These are phyloP conservation scores for Cardamine resedifolia DNA, from an alignment of 345 rosid species.

Conservation along the genomic window DNA sequence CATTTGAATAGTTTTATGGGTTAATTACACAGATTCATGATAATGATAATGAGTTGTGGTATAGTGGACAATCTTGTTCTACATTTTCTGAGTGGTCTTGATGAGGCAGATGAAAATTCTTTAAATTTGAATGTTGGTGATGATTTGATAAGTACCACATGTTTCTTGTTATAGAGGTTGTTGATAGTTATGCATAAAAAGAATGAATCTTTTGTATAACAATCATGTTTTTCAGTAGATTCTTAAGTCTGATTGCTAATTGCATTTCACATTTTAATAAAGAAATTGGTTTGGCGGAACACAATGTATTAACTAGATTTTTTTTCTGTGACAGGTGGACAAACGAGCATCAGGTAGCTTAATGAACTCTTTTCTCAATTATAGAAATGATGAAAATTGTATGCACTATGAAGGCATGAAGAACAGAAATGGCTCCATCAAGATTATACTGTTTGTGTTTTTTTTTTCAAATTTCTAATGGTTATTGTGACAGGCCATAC, in stretches of 20 bases:
- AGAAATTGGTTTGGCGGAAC: neutral
- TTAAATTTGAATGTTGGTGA: neutral
- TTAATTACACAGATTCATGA: neutral
- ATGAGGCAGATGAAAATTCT: neutral
- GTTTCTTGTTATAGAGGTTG: neutral
- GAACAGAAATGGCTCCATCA: neutral
- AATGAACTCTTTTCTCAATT: neutral
- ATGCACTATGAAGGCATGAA: neutral
- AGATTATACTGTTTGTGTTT: neutral
- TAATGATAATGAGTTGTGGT: neutral
- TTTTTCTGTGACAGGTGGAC: conserved; percentile 53
- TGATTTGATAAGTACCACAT: conserved; percentile 6
- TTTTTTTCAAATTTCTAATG: neutral
- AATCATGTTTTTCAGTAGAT: neutral
- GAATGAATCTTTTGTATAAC: neutral
- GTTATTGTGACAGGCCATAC: conserved; percentile 51
- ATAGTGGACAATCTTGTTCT: neutral
- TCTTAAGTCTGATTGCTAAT: neutral
- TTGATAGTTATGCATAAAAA: neutral
- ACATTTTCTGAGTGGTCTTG: neutral
- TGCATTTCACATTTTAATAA: neutral
- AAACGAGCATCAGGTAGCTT: conserved; percentile 61
- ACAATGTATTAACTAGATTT: conserved; percentile 2
- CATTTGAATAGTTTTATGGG: neutral
- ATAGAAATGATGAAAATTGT: neutral